Evolutionary conservation across 139 green algal species (phyloP).

Genomic region (Astrephomene gubernaculifera): DNA sequence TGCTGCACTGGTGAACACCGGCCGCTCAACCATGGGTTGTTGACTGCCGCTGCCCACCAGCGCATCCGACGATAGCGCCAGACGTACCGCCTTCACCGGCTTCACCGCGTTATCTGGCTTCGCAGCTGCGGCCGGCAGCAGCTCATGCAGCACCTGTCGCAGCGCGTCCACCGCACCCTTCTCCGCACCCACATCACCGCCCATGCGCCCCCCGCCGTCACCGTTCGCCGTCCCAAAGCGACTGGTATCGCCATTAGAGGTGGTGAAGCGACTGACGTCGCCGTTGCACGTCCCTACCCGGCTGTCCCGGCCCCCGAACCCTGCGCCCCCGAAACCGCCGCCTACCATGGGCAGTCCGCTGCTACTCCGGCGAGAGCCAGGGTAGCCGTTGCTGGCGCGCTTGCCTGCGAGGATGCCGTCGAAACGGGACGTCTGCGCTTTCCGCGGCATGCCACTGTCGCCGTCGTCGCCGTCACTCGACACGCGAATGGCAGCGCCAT

Average conservation of each 20-base stretch:
- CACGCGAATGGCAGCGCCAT: neutral
- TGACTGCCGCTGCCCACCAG: neutral
- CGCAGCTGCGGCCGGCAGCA: neutral
- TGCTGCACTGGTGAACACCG: no score
- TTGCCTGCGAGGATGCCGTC: neutral
- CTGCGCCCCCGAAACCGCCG: no score
- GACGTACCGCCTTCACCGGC: slow-evolving; percentile 20
- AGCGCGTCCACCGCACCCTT: no score
- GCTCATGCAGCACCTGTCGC: slow-evolving; percentile 5
- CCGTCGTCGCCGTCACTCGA: slow-evolving; percentile 1
- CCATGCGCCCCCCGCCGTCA: no score
- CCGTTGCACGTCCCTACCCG: no score
- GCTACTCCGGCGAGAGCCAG: neutral
- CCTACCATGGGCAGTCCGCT: no score
- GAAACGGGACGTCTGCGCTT: neutral
- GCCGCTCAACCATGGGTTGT: no score
- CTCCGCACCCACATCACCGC: no score
- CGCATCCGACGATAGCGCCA: slow-evolving; percentile 6
- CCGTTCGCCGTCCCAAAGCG: no score
- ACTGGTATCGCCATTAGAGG: no score
- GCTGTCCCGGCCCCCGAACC: no score
- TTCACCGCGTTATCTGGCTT: neutral
- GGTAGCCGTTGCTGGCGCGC: neutral
- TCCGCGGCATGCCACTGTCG: neutral
- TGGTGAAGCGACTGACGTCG: no score